phyloP scores from a whole-genome alignment of 306 rosid species.

The Gleditsia sinensis region DNA sequence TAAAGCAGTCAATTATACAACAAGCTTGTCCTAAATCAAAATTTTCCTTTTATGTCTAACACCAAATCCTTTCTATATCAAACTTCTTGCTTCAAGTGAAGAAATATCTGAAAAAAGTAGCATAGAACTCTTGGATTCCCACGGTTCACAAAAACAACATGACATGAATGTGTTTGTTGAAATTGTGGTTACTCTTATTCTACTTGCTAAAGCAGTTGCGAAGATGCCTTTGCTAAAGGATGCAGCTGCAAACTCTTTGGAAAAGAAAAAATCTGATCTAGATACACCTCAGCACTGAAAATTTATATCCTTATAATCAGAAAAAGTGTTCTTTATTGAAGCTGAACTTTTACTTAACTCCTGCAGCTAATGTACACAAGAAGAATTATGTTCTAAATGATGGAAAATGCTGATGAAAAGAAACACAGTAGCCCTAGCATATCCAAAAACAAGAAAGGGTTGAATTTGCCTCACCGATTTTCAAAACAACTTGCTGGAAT shows the following conservation, averaged over 20 bases:
- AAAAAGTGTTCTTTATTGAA: slow-evolving; percentile 25
- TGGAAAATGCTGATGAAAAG: slow-evolving; percentile 20
- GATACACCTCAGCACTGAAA: slow-evolving; percentile 31
- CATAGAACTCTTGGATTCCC: slow-evolving; percentile 36
- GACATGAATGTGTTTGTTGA: slow-evolving; percentile 31
- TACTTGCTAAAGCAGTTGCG: slow-evolving; percentile 34
- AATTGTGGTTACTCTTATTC: slow-evolving; percentile 32
- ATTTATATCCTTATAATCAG: slow-evolving; percentile 24
- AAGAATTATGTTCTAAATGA: slow-evolving; percentile 28
- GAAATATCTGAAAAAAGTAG: slow-evolving; percentile 37
- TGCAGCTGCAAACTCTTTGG: slow-evolving; percentile 35
- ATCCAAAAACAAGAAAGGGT: slow-evolving; percentile 41
- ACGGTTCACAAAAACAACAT: slow-evolving; percentile 38
- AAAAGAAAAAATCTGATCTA: slow-evolving; percentile 34
- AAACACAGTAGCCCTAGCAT: slow-evolving; percentile 34
- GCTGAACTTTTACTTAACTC: slow-evolving; percentile 30
- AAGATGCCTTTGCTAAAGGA: slow-evolving; percentile 40
- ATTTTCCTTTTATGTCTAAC: slow-evolving; percentile 23
- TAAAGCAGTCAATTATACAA: slow-evolving; percentile 28
- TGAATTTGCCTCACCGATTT: slow-evolving; percentile 49
- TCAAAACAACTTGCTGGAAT: slow-evolving; percentile 73
- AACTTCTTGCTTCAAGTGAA: slow-evolving; percentile 50
- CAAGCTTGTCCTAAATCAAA: slow-evolving; percentile 2
- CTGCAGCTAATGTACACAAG: slow-evolving; percentile 34
- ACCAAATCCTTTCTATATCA: slow-evolving; percentile 20